Evolutionary conservation across 2,329 filamentous ascomycete genomes (phyloP).

Genomic region (Blastomyces gilchristii): DNA sequence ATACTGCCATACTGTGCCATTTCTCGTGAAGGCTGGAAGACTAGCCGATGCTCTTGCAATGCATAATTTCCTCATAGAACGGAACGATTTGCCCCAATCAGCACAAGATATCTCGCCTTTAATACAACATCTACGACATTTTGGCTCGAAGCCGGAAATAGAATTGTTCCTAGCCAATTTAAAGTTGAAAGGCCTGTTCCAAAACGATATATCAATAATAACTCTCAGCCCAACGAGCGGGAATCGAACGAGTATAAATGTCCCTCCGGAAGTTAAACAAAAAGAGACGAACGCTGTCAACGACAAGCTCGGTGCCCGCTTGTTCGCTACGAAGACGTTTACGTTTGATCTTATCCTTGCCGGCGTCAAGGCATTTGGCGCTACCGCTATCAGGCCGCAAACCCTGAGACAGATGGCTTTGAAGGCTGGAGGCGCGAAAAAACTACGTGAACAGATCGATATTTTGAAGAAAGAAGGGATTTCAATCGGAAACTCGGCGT

Average conservation of each 20-base stretch:
- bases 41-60: constrained; percentile 35
- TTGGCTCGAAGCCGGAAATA: constrained; percentile 18
- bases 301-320: constrained; percentile 63
- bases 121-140: constrained; percentile 29
- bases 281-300: constrained; percentile 42
- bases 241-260: background rate
- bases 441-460: constrained; percentile 49
- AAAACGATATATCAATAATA: background rate
- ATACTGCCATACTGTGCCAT: constrained; percentile 36
- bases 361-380: constrained; percentile 58
- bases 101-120: constrained; percentile 33
- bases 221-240: background rate
- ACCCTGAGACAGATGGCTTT: constrained; percentile 68
- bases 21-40: constrained; percentile 30
- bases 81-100: constrained; percentile 34
- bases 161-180: constrained; percentile 10
- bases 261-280: background rate
- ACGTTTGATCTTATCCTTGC: constrained; percentile 62
- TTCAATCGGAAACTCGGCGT: constrained; percentile 51
- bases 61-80: constrained; percentile 37
- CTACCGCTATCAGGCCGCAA: constrained; percentile 61
- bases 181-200: constrained; percentile 9
- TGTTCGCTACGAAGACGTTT: constrained; percentile 69
- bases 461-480: constrained; percentile 55
- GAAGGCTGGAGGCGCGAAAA: constrained; percentile 48